A percentile compares a stretch with the other conserved stretches of the same genome.
Conservation (phyloP, 2,329 filamentous ascomycete genomes). For the Tothia fuscella region DNA sequence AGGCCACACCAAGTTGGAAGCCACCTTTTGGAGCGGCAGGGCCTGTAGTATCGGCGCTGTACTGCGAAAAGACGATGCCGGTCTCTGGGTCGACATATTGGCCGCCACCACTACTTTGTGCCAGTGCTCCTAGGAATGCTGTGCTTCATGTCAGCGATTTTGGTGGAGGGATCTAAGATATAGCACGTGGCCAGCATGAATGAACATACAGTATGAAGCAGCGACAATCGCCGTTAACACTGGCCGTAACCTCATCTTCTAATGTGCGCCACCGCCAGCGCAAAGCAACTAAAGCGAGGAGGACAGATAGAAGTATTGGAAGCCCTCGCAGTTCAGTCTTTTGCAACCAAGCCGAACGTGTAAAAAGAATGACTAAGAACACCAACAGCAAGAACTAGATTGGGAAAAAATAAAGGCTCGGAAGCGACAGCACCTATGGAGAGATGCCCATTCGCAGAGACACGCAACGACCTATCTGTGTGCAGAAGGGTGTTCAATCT, state of each 20-base stretch:
- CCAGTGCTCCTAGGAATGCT: background rate
- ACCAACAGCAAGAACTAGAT: too few species aligned
- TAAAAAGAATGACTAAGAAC: too few species aligned
- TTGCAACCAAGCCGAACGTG: too few species aligned
- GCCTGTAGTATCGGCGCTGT: background rate
- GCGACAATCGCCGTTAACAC: background rate
- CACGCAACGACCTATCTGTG: too few species aligned
- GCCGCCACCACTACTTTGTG: background rate
- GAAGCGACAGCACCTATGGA: too few species aligned
- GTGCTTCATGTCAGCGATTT: background rate
- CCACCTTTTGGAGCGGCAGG: background rate
- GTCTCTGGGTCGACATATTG: conserved; percentile 3
- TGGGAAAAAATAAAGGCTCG: too few species aligned
- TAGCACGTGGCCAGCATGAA: background rate
- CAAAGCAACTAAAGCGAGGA: background rate
- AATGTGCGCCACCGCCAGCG: background rate
- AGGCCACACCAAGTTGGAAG: conserved; percentile 2
- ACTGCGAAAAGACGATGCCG: conserved; percentile 3
- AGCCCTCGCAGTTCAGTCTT: too few species aligned
- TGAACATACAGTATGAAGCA: background rate
- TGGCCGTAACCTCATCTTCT: background rate
- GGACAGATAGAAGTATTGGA: too few species aligned
- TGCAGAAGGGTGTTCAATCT: too few species aligned
- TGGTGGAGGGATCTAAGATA: too few species aligned
- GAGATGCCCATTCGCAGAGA: too few species aligned